Percentiles rank a stretch among this genome's conserved stretches.
These are phyloP conservation scores for Fusarium miscanthi DNA, from an alignment of 2,329 filamentous ascomycete genomes.

Conservation along the genomic window DNA sequence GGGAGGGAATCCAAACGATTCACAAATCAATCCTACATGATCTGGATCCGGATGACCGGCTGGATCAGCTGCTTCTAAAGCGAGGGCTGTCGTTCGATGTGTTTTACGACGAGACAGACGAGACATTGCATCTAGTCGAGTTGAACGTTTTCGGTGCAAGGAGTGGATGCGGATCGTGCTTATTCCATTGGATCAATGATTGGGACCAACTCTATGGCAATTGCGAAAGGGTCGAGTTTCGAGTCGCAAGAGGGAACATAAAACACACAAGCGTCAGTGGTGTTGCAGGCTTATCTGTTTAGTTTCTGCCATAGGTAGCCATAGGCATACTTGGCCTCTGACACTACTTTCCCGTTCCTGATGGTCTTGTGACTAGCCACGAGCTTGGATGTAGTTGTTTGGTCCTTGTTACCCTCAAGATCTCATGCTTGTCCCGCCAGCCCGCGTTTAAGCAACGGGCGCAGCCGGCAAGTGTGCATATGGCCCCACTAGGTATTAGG, in stretches of 20 bases:
- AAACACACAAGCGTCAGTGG: not conserved
- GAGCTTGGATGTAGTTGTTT: not conserved
- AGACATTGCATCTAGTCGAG: constrained; percentile 52
- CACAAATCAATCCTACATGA: constrained; percentile 14
- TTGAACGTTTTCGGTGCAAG: constrained; percentile 58
- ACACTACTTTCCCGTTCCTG: constrained; percentile 2
- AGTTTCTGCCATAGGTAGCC: not conserved
- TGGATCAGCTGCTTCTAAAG: constrained; percentile 46
- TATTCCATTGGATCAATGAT: constrained; percentile 57
- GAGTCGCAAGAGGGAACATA: constrained; percentile 4
- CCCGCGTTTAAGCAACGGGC: constrained; percentile 4
- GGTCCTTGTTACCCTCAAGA: not conserved
- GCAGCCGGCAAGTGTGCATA: constrained; percentile 9
- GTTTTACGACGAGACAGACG: constrained; percentile 47
- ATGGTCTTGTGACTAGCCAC: constrained; percentile 18
- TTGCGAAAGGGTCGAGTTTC: constrained; percentile 11
- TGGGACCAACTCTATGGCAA: constrained; percentile 12
- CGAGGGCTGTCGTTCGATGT: constrained; percentile 59
- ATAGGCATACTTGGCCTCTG: not conserved
- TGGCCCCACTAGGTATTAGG: not conserved
- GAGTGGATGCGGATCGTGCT: constrained; percentile 57
- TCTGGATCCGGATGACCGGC: constrained; percentile 13
- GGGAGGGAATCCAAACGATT: constrained; percentile 8
- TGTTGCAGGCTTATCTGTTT: not conserved
- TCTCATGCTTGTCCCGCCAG: not conserved